These are phyloP conservation scores for Eucalyptus virginea DNA, from an alignment of 345 rosid genomes.

Conservation along the genomic window DNA sequence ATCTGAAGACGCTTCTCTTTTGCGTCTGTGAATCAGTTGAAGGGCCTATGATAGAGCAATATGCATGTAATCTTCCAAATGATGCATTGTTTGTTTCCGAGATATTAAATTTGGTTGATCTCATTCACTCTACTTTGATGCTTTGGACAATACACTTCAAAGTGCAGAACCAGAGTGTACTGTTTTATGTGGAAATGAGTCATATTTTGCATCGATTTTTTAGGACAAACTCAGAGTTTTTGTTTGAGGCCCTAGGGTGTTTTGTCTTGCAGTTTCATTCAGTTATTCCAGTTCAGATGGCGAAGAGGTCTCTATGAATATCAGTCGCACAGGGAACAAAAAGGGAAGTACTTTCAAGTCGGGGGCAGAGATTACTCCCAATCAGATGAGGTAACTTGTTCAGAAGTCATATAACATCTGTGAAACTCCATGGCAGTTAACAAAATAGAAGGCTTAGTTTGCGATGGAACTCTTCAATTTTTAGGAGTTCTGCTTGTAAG, in stretches of 20 bases:
- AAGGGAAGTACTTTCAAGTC: conserved; percentile 71
- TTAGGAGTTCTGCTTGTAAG: conserved; percentile 94
- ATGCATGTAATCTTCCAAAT: conserved; percentile 43
- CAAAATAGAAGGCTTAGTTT: neutral
- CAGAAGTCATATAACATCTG: neutral
- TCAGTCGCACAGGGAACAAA: conserved; percentile 74
- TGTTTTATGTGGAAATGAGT: neutral
- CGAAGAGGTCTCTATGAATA: conserved; percentile 80
- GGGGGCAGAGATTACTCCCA: conserved; percentile 66
- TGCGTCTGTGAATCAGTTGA: conserved; percentile 69
- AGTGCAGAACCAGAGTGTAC: neutral
- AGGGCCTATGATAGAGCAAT: conserved; percentile 88
- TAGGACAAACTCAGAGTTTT: neutral
- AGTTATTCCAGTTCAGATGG: conserved; percentile 65
- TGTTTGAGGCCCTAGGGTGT: neutral
- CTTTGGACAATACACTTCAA: neutral
- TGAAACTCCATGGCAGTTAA: neutral
- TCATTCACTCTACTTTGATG: neutral
- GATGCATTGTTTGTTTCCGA: neutral
- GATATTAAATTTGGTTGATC: neutral
- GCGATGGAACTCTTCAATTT: neutral
- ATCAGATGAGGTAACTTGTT: conserved; percentile 71
- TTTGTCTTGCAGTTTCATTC: conserved; percentile 70
- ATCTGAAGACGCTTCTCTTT: conserved; percentile 81
- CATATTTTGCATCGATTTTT: neutral